Evolutionary conservation across 805 yeast species (phyloP).

Genomic region (Saccharomyces jurei): DNA sequence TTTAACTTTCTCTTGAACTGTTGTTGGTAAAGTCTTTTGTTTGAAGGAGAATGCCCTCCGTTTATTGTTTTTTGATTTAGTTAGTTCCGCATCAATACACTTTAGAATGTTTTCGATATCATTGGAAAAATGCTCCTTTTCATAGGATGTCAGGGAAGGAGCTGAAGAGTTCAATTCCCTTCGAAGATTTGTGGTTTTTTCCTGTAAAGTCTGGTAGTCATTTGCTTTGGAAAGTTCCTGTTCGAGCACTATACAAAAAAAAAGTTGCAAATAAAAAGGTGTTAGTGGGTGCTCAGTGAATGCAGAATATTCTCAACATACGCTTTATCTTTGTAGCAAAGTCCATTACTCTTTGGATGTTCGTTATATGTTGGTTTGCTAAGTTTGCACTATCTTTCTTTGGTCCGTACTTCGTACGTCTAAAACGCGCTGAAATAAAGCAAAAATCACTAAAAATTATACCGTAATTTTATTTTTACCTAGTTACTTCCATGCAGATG

Average conservation of each 20-base stretch:
- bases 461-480: not conserved
- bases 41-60: not conserved
- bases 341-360: not conserved
- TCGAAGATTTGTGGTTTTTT: conserved; percentile 7
- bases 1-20: not conserved
- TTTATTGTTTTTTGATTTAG: not conserved
- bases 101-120: conserved; percentile 13
- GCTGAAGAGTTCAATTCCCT: conserved; percentile 6
- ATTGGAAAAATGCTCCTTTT: conserved; percentile 10
- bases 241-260: not conserved
- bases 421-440: not conserved
- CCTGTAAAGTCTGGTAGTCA: not conserved
- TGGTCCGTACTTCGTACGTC: not conserved
- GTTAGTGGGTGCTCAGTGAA: not conserved
- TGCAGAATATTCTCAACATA: not conserved
- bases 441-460: not conserved
- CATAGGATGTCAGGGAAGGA: conserved; percentile 13
- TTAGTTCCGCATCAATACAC: conserved; percentile 3
- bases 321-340: not conserved
- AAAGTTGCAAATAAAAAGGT: not conserved
- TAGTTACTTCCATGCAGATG: not conserved
- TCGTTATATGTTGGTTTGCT: not conserved
- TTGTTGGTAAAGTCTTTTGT: not conserved
- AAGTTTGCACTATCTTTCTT: not conserved
- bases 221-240: not conserved